Conservation (phyloP, 352 stramenopile species). For the Phytophthora aleatoria region DNA sequence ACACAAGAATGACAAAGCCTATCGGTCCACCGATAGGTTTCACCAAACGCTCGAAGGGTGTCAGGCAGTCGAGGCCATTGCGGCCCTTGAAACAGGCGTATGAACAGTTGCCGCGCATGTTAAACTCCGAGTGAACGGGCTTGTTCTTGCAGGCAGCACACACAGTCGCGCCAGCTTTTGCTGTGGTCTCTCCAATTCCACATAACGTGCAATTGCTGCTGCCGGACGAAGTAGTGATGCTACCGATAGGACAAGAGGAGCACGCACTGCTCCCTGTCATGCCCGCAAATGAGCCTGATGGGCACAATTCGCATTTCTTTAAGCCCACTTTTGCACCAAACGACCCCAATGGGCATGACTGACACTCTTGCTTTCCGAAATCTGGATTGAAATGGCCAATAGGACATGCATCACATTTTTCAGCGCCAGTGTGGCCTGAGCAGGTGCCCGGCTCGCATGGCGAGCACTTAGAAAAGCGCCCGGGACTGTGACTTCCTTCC, state of each 20-base stretch:
- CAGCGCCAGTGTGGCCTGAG: slow-evolving; percentile 48
- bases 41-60: slow-evolving; percentile 81
- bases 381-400: slow-evolving; percentile 68
- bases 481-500: slow-evolving; percentile 68
- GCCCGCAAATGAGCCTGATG: slow-evolving; percentile 56
- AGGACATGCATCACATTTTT: slow-evolving; percentile 55
- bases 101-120: slow-evolving; percentile 77
- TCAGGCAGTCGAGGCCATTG: slow-evolving; percentile 80
- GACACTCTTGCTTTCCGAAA: slow-evolving; percentile 71
- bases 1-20: slow-evolving; percentile 75
- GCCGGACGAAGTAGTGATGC: slow-evolving; percentile 52
- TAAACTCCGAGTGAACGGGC: slow-evolving; percentile 73
- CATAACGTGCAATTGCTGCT: slow-evolving; percentile 71
- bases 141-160: slow-evolving; percentile 66
- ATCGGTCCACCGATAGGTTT: slow-evolving; percentile 80
- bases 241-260: slow-evolving; percentile 61
- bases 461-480: slow-evolving; percentile 58
- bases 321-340: slow-evolving; percentile 51
- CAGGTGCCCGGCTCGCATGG: slow-evolving; percentile 75
- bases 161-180: slow-evolving; percentile 45
- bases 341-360: slow-evolving; percentile 60
- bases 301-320: slow-evolving; percentile 64
- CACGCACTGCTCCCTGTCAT: slow-evolving; percentile 53
- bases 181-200: slow-evolving; percentile 76
- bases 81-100: slow-evolving; percentile 84